Evolutionary conservation across 2,329 filamentous ascomycete species (phyloP), one percentile per base, ranked within the genome.

Genomic region (Colletotrichum noveboracense): DNA sequence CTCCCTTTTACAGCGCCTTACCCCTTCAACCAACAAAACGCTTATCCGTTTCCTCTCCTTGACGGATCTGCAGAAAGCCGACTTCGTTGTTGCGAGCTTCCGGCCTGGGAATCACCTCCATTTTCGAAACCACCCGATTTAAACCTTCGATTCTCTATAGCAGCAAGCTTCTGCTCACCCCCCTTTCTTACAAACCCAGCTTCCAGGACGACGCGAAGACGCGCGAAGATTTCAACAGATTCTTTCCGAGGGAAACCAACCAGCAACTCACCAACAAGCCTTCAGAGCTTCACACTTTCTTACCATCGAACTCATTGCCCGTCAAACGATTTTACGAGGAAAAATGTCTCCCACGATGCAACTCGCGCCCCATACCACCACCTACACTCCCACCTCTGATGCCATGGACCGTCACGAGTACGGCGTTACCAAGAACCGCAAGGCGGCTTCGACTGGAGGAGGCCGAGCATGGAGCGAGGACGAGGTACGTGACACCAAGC

Each of bases 401-500:
- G 86, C 85, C 77, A 86, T 90, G 80, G 88, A 90, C 76, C 89
- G 90, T 77, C 90, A 92, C 77, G 90, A 91, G 24, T 91, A 90
- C 79, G 88, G 91, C 70, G 87, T 93, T 81, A 86, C 87, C 75
- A 94, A 94, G 86, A 91, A 89, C 82, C 90, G 93, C 77, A 95
- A 94, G 87, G 86, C 90, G 77, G 90, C 91, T 26, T 92, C 93
- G 75, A 94, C 93, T 66, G 93, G 94, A 78, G 94, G 94, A 79
- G 94, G 94, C 80, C 90, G 94, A 83, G 94, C 94, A 73, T 96
- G 94, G 94, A 96, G 94, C 78, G 94, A 96, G 83, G 94, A 96
- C 84, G 94, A 96, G 92, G 94, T 95, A 88, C 80, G 89, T 81
- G 60, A 48, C 58, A 75, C 38, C 4, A 52, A 55, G 3, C 24